Percentiles rank a stretch among this genome's conserved stretches.
phyloP scores from a whole-genome alignment of 129 eudicot genomes.

The Escallonia rubra region DNA sequence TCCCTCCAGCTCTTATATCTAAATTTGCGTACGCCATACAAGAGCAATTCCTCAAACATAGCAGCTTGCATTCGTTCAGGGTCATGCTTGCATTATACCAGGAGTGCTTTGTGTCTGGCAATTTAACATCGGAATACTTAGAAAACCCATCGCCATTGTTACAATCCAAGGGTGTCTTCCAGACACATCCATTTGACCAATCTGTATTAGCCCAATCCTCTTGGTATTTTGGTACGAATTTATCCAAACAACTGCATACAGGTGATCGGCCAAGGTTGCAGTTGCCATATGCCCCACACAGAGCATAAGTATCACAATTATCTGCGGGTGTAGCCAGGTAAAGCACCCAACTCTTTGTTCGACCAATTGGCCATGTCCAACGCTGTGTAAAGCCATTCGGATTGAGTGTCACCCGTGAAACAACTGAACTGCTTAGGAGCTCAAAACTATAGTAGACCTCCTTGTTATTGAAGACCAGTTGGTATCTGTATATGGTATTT shows the following conservation, averaged over 20 bases:
- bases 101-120: no score
- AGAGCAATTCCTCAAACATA: no score
- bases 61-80: no score
- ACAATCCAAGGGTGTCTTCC: no score
- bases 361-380: conserved; percentile 1
- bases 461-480: not conserved
- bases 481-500: not conserved
- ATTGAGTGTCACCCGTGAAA: not conserved
- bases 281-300: not conserved
- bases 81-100: no score
- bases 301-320: not conserved
- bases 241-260: conserved; percentile 9
- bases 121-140: no score
- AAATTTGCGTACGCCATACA: no score
- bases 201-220: not conserved
- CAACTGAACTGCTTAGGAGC: not conserved
- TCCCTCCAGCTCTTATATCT: no score
- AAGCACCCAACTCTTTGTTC: not conserved
- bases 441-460: not conserved
- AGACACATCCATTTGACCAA: no score
- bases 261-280: not conserved
- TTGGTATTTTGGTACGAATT: conserved; percentile 1
- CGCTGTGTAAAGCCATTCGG: not conserved
- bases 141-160: no score
- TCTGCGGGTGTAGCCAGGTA: not conserved